Evolutionary conservation across 805 yeast genomes (phyloP), one percentile per base, ranked within the genome.

Genomic region (Starmerella asiatica): DNA sequence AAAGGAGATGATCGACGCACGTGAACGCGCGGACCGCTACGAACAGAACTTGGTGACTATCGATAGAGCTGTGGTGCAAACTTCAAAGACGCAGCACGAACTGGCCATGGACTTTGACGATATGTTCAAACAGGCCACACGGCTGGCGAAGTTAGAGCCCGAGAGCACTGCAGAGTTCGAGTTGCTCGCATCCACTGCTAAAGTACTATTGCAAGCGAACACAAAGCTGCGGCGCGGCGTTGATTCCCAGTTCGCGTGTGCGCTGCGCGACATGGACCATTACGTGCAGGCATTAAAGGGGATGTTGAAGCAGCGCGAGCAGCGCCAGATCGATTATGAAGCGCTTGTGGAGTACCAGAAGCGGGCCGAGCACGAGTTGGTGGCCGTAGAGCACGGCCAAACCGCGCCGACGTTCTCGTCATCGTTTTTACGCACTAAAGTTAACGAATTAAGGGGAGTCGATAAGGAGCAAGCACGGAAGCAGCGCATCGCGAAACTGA

Each of bases 311-410:
- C 68, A 81, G 41, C 84, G 88, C 48, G 97, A 88, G 54, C 85
- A 84, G 55, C 86, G 86, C 57, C 86, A 82, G 51, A 71, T 88
- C 21, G 98, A 88, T 57, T 77, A 79, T 53, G 96, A 91, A 55
- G 93, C 81, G 37, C 64, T 88, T 32, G 71, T 74, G 29, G 93
- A 80, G 39, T 88, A 88, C 60, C 63, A 85, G 40, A 67, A 68
- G 30, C 79, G 82, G 52, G 75, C 93, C 0, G 67, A 71, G 36
- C 62, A 63, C 29, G 97, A 88, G 49, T 74, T 75, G 49, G 70
- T 69, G 43, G 60, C 64, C 3, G 55, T 73, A 18, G 58, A 69
- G 41, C 63, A 75, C 9, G 73, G 76, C 26, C 38, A 45, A 17
- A 21, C 48, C 7, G 34, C 46, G 28, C 38, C 53, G 12, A 63